These are phyloP conservation scores for Pueraria montana DNA, from an alignment of 306 rosid genomes.

Conservation along the genomic window DNA sequence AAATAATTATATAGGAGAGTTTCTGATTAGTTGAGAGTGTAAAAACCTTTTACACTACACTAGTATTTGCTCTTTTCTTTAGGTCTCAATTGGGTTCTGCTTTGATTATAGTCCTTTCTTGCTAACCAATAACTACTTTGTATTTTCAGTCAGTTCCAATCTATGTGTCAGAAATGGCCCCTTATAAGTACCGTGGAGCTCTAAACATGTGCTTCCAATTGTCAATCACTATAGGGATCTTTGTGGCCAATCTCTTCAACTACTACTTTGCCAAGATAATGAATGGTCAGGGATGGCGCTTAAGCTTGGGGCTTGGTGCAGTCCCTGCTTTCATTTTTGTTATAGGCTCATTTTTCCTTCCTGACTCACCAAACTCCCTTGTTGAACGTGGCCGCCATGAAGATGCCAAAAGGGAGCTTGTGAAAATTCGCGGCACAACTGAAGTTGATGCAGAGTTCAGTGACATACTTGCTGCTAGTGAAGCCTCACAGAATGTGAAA, in stretches of 20 bases:
- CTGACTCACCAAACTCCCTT: conserved; percentile 84
- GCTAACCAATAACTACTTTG: background rate
- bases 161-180: conserved; percentile 85
- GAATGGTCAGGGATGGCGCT: conserved; percentile 83
- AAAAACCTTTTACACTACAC: background rate
- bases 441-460: conserved; percentile 70
- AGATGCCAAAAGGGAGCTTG: conserved; percentile 61
- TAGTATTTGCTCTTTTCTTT: background rate
- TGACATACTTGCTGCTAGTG: conserved; percentile 70
- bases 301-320: conserved; percentile 80
- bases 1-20: background rate
- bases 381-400: conserved; percentile 61
- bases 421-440: conserved; percentile 56
- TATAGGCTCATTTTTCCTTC: conserved; percentile 65
- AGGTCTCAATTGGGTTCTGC: background rate
- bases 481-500: conserved; percentile 56
- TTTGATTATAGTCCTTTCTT: background rate
- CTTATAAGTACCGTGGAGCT: conserved; percentile 66
- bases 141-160: conserved; percentile 77
- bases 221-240: conserved; percentile 78
- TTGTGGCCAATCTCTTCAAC: conserved; percentile 70
- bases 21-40: background rate
- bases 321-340: conserved; percentile 76
- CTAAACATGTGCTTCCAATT: conserved; percentile 84
- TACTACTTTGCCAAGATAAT: conserved; percentile 61